A percentile compares a stretch with the other conserved stretches of the same genome.
These are phyloP conservation scores for Leccinum colubrinum DNA, from an alignment of 1,284 basidiomycete genomes.

Conservation along the genomic window DNA sequence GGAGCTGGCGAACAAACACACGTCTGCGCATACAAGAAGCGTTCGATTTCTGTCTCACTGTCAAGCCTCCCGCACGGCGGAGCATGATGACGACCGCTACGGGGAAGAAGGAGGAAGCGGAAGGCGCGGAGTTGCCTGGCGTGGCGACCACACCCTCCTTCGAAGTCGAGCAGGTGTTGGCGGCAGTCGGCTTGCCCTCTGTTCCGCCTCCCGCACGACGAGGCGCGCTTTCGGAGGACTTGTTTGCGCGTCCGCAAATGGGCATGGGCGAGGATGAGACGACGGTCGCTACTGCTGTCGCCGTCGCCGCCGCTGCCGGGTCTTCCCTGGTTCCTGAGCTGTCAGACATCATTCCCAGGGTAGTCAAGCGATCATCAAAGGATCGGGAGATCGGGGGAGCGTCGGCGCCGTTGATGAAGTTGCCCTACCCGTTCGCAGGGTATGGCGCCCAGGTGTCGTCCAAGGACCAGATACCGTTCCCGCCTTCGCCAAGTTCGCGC, in stretches of 20 bases:
- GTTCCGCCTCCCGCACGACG: constrained; percentile 51
- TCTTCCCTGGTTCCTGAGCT: constrained; percentile 35
- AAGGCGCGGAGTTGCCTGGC: constrained; percentile 29
- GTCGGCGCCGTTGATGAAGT: constrained; percentile 38
- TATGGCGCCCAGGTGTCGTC: constrained; percentile 56
- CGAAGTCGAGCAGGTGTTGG: constrained; percentile 67
- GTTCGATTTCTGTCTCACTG: constrained; percentile 75
- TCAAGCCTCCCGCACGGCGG: constrained; percentile 36
- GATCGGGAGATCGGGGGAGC: constrained; percentile 35
- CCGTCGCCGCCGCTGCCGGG: not conserved
- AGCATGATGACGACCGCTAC: constrained; percentile 24
- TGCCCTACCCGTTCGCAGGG: constrained; percentile 65
- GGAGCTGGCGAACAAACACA: constrained; percentile 75
- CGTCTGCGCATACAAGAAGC: constrained; percentile 72
- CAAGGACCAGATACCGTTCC: constrained; percentile 66
- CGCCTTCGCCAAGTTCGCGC: constrained; percentile 53
- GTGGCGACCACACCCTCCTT: constrained; percentile 35
- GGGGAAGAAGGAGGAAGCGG: constrained; percentile 35
- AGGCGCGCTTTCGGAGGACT: constrained; percentile 54
- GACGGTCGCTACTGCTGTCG: not conserved
- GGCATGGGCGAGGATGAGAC: constrained; percentile 15
- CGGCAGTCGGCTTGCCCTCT: constrained; percentile 61
- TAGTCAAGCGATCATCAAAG: constrained; percentile 38
- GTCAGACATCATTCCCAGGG: constrained; percentile 43
- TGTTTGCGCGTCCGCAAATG: constrained; percentile 54